Conservation (phyloP, 108 stramenopile genomes). For the Nitzschia putrida region DNA sequence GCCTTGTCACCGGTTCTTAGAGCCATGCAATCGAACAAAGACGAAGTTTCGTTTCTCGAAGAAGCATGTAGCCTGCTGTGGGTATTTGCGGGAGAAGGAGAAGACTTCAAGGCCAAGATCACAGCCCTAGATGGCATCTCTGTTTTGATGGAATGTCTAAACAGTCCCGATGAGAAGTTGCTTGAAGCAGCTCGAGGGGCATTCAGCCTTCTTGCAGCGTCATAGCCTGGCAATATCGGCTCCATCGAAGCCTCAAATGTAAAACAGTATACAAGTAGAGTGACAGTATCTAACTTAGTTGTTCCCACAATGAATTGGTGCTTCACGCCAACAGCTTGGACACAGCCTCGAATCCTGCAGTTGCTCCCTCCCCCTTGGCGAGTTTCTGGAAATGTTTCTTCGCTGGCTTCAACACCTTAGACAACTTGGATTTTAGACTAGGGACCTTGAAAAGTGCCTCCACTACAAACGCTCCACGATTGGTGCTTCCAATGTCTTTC, state of each 20-base stretch:
- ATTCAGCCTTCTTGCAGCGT: constrained; percentile 38
- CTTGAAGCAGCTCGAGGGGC: constrained; percentile 38
- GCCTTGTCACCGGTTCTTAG: constrained; percentile 40
- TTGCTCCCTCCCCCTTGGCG: constrained; percentile 42
- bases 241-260: too few relatives aligned
- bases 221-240: too few relatives aligned
- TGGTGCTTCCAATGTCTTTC: constrained; percentile 54
- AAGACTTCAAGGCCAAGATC: constrained; percentile 41
- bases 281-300: not conserved
- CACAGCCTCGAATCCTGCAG: constrained; percentile 64
- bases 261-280: not conserved
- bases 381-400: constrained; percentile 44
- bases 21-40: constrained; percentile 45
- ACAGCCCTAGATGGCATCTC: constrained; percentile 40
- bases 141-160: constrained; percentile 41
- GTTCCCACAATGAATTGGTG: not conserved
- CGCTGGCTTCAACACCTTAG: constrained; percentile 40
- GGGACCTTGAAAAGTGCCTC: constrained; percentile 62
- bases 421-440: constrained; percentile 43
- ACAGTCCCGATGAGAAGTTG: constrained; percentile 23
- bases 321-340: constrained; percentile 33
- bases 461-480: constrained; percentile 82
- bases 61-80: constrained; percentile 55
- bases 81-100: constrained; percentile 45
- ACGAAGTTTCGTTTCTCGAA: constrained; percentile 28